phyloP scores from a whole-genome alignment of 2,329 filamentous ascomycete genomes.

The Cladosporium oxysporum region DNA sequence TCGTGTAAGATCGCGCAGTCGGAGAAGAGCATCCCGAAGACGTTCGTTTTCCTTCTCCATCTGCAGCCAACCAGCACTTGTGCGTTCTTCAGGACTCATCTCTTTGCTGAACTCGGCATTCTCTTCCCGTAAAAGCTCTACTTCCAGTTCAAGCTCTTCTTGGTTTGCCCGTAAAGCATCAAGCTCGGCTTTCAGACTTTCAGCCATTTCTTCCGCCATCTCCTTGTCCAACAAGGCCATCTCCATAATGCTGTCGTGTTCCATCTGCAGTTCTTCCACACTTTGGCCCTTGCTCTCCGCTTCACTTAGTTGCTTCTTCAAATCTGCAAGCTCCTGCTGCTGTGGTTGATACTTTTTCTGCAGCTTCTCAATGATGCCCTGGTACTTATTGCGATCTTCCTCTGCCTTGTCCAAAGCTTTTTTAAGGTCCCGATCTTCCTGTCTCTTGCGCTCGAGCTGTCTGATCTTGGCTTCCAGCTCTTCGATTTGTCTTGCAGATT shows the following conservation, averaged over 20 bases:
- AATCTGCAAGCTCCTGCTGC: constrained; percentile 73
- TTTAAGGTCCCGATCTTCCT: constrained; percentile 82
- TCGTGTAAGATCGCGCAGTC: constrained; percentile 82
- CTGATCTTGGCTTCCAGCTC: constrained; percentile 85
- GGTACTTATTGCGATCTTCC: constrained; percentile 74
- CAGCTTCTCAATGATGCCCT: constrained; percentile 84
- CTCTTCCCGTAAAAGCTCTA: constrained; percentile 84
- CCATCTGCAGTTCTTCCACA: constrained; percentile 73
- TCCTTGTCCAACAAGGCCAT: constrained; percentile 87
- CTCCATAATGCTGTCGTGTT: constrained; percentile 83
- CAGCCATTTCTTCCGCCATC: constrained; percentile 92
- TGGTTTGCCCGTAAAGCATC: constrained; percentile 72
- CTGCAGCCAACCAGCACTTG: constrained; percentile 84
- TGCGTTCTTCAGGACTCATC: constrained; percentile 84
- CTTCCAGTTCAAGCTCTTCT: constrained; percentile 84
- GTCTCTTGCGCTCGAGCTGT: constrained; percentile 81
- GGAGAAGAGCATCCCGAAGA: constrained; percentile 78
- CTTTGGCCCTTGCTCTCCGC: constrained; percentile 68
- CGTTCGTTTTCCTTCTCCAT: constrained; percentile 90
- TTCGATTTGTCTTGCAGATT: constrained; percentile 70
- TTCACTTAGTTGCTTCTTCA: constrained; percentile 78
- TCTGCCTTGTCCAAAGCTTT: constrained; percentile 76
- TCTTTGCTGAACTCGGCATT: constrained; percentile 80
- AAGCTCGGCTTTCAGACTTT: constrained; percentile 77
- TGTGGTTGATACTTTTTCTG: constrained; percentile 86